Evolutionary conservation across 257 asterid species (phyloP).

Genomic region (Jaltomata sinuosa): DNA sequence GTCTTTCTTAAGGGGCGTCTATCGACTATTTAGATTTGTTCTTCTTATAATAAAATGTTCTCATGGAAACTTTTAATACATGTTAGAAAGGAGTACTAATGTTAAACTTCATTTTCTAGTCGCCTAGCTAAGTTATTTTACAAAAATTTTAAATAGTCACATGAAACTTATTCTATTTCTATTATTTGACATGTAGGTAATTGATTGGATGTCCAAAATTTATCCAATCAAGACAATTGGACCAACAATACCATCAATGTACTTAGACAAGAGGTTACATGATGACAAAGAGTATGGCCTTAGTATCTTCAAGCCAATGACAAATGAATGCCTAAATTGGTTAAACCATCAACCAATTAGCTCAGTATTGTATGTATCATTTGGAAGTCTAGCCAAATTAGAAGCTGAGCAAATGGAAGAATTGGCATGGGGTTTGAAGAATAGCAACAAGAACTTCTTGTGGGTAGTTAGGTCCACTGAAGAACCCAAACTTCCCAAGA

Average conservation of each 20-base stretch:
- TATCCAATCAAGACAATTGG: background rate
- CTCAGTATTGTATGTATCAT: background rate
- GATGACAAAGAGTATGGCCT: background rate
- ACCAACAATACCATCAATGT: background rate
- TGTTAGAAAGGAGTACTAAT: too few relatives aligned
- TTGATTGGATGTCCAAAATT: background rate
- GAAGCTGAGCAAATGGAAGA: background rate
- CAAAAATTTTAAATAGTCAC: background rate
- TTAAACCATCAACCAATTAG: background rate
- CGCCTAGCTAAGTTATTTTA: background rate
- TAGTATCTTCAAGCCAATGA: background rate
- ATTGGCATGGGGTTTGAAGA: background rate
- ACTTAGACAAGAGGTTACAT: background rate
- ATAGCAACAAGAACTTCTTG: background rate
- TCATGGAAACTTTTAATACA: too few relatives aligned
- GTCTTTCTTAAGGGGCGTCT: too few relatives aligned
- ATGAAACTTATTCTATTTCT: background rate
- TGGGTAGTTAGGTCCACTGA: background rate
- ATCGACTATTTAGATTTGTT: too few relatives aligned
- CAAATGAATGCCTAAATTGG: background rate
- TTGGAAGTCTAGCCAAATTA: background rate
- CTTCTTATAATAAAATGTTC: too few relatives aligned
- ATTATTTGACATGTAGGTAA: background rate
- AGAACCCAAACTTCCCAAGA: background rate
- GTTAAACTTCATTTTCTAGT: background rate